These are phyloP conservation scores for Kodamaea sp. DNA, from an alignment of 1,139 yeast genomes.

Conservation along the genomic window DNA sequence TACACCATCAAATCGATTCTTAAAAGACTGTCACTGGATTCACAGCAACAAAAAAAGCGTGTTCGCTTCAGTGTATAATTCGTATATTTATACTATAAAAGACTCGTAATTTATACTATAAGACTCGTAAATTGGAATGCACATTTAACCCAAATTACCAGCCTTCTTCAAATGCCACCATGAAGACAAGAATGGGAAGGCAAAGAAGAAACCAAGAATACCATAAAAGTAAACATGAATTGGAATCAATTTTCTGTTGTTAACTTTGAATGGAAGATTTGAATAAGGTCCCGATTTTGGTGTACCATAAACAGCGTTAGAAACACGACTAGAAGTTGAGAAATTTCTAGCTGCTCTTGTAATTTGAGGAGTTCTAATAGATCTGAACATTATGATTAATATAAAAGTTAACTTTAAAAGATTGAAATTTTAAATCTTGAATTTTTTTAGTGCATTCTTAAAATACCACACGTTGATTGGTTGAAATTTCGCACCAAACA, in stretches of 20 bases:
- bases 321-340: slow-evolving; percentile 33
- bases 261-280: slow-evolving; percentile 91
- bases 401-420: not conserved
- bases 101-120: too few relatives aligned
- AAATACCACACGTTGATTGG: slow-evolving; percentile 13
- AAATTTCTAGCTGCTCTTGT: slow-evolving; percentile 30
- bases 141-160: slow-evolving; percentile 43
- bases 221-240: slow-evolving; percentile 78
- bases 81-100: not conserved
- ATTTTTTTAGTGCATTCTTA: not conserved
- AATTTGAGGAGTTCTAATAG: slow-evolving; percentile 19
- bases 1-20: slow-evolving; percentile 1
- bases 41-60: slow-evolving; percentile 1
- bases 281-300: slow-evolving; percentile 82
- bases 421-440: not conserved
- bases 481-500: slow-evolving; percentile 5
- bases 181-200: slow-evolving; percentile 65
- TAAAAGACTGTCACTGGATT: not conserved
- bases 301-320: slow-evolving; percentile 35
- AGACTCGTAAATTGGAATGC: slow-evolving; percentile 2
- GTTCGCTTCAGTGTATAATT: slow-evolving; percentile 11
- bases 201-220: slow-evolving; percentile 57
- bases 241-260: slow-evolving; percentile 80
- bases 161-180: slow-evolving; percentile 74
- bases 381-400: slow-evolving; percentile 12